Percentiles rank a stretch among this genome's conserved stretches.
phyloP scores from a whole-genome alignment of 2,329 filamentous ascomycete genomes.

The Aureobasidium sp. region DNA sequence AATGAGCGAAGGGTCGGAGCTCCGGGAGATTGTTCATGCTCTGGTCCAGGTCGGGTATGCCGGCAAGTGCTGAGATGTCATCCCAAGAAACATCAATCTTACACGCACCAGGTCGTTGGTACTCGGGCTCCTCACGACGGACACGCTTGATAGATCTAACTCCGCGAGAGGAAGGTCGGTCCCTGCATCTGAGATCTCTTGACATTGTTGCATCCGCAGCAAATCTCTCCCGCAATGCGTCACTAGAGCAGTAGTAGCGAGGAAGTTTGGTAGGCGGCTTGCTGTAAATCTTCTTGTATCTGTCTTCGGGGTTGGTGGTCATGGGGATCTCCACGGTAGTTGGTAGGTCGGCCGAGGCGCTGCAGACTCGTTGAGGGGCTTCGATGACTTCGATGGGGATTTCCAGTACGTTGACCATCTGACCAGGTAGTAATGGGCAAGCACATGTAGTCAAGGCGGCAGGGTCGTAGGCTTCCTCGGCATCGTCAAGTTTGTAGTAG shows the following conservation, averaged over 20 bases:
- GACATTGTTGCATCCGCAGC: not conserved
- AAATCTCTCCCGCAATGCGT: constrained; percentile 10
- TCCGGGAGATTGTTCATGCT: not conserved
- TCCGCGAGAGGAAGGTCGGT: not conserved
- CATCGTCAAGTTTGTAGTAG: constrained; percentile 83
- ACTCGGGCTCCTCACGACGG: not conserved
- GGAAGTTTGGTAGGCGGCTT: constrained; percentile 13
- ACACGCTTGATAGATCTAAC: not conserved
- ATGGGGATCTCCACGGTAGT: constrained; percentile 17
- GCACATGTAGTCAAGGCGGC: constrained; percentile 62
- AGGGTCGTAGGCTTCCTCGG: constrained; percentile 66
- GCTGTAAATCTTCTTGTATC: constrained; percentile 15
- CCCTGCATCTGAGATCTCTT: not conserved
- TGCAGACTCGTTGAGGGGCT: constrained; percentile 21
- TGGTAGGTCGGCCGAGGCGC: constrained; percentile 22
- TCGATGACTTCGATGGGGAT: constrained; percentile 56
- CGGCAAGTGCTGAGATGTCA: not conserved
- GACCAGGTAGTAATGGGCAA: constrained; percentile 82
- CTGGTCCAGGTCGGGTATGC: not conserved
- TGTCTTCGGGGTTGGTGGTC: constrained; percentile 15
- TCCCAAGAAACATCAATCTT: not conserved
- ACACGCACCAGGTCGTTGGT: not conserved
- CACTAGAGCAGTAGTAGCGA: constrained; percentile 15
- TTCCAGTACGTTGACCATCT: constrained; percentile 74
- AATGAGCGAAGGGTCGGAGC: constrained; percentile 3